A percentile compares a stretch with the other conserved stretches of the same genome.
Evolutionary conservation across 2,329 filamentous ascomycete species (phyloP).

Genomic region (Aspergillus tubingensis): DNA sequence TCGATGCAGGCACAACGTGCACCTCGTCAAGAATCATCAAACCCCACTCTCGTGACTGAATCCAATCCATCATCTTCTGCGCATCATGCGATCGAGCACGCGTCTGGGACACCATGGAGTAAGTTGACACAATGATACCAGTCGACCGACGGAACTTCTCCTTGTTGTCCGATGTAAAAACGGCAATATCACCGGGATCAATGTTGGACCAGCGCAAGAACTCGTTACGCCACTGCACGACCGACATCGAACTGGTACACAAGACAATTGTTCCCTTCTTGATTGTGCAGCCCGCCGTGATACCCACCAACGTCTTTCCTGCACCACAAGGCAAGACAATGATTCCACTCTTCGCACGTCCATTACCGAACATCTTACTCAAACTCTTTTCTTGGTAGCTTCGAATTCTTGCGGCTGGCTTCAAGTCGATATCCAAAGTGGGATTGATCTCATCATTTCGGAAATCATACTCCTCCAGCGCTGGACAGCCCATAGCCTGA

Average conservation of each 20-base stretch:
- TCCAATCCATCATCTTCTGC: slow-evolving; percentile 96
- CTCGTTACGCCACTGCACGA: slow-evolving; percentile 93
- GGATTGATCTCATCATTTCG: slow-evolving; percentile 85
- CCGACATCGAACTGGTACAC: slow-evolving; percentile 96
- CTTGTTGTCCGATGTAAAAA: slow-evolving; percentile 94
- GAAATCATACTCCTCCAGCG: slow-evolving; percentile 97
- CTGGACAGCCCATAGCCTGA: slow-evolving; percentile 79
- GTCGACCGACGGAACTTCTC: slow-evolving; percentile 82
- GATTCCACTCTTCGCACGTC: slow-evolving; percentile 93
- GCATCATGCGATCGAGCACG: slow-evolving; percentile 87
- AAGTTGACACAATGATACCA: slow-evolving; percentile 95
- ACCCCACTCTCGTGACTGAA: slow-evolving; percentile 89
- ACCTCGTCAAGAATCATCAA: slow-evolving; percentile 97
- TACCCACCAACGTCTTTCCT: slow-evolving; percentile 96
- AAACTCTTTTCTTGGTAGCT: slow-evolving; percentile 96
- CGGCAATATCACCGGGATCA: slow-evolving; percentile 85
- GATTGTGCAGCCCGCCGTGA: slow-evolving; percentile 95
- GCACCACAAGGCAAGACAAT: slow-evolving; percentile 96
- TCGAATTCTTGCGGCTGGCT: slow-evolving; percentile 84
- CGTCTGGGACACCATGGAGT: slow-evolving; percentile 97
- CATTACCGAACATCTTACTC: slow-evolving; percentile 99
- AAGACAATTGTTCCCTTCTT: slow-evolving; percentile 95
- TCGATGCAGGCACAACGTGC: slow-evolving; percentile 94
- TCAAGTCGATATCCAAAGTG: slow-evolving; percentile 89
- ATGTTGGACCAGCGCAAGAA: slow-evolving; percentile 99